A percentile compares a stretch with the other conserved stretches of the same genome.
Conservation (phyloP, 2,329 filamentous ascomycete genomes). For the Alternaria atra region DNA sequence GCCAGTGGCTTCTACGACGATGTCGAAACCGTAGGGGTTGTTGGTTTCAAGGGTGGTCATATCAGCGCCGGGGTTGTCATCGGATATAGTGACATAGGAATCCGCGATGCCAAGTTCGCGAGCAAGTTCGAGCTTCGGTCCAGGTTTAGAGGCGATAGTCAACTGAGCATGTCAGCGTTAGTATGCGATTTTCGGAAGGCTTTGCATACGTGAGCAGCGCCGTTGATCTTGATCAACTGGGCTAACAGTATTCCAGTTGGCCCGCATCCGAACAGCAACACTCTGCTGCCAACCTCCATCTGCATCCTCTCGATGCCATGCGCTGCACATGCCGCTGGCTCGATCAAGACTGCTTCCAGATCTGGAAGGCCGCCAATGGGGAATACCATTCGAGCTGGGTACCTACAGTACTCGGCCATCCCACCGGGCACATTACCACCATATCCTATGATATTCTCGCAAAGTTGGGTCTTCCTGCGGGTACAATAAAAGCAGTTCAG, state of each 20-base stretch:
- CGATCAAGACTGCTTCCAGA: slow-evolving; percentile 74
- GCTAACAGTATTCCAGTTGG: slow-evolving; percentile 72
- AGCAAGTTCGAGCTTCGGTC: slow-evolving; percentile 76
- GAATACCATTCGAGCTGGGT: slow-evolving; percentile 67
- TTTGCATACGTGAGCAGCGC: slow-evolving; percentile 66
- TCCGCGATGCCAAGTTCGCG: slow-evolving; percentile 59
- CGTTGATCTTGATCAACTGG: slow-evolving; percentile 70
- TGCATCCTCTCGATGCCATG: slow-evolving; percentile 75
- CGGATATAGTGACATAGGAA: slow-evolving; percentile 57
- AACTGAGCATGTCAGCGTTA: slow-evolving; percentile 44
- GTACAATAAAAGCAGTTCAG: slow-evolving; percentile 78
- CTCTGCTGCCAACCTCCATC: slow-evolving; percentile 70
- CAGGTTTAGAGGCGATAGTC: slow-evolving; percentile 72
- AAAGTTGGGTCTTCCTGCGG: slow-evolving; percentile 72
- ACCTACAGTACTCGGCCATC: slow-evolving; percentile 74
- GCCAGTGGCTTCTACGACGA: slow-evolving; percentile 76
- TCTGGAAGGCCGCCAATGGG: slow-evolving; percentile 71
- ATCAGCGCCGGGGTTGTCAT: slow-evolving; percentile 43
- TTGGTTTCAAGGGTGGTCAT: slow-evolving; percentile 69
- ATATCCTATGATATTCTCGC: slow-evolving; percentile 73
- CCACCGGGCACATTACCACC: slow-evolving; percentile 74
- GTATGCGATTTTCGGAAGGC: no score
- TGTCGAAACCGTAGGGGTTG: slow-evolving; percentile 77
- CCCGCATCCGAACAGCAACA: slow-evolving; percentile 72
- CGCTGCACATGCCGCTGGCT: slow-evolving; percentile 75